A percentile compares a stretch with the other conserved stretches of the same genome.
phyloP scores from a whole-genome alignment of 768 basidiomycete genomes.

The Trichaptum fuscoviolaceum region DNA sequence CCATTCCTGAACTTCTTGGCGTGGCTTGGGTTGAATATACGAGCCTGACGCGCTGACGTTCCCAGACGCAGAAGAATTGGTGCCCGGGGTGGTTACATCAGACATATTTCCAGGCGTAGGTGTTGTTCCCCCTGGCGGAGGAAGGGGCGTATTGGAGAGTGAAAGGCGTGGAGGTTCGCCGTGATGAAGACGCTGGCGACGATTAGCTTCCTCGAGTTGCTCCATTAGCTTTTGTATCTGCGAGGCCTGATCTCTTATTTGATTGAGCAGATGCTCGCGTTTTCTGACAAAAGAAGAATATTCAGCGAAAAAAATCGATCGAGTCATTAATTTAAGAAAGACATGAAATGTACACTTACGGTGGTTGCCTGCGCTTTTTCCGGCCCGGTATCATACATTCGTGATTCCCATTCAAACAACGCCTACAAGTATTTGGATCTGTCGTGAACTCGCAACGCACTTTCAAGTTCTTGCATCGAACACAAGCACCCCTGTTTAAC shows the following conservation, averaged over 20 bases:
- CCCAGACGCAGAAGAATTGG: constrained; percentile 8
- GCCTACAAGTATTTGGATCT: constrained; percentile 69
- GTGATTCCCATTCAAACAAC: constrained; percentile 64
- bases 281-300: constrained; percentile 41
- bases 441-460: constrained; percentile 69
- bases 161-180: constrained; percentile 17
- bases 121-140: constrained; percentile 16
- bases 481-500: constrained; percentile 49
- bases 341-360: constrained; percentile 41
- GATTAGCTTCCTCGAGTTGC: constrained; percentile 49
- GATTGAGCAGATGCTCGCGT: constrained; percentile 71
- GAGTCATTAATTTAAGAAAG: background rate
- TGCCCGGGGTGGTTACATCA: constrained; percentile 17
- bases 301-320: background rate
- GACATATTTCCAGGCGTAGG: constrained; percentile 25
- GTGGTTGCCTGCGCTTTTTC: constrained; percentile 73
- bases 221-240: constrained; percentile 70
- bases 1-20: constrained; percentile 64
- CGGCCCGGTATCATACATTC: constrained; percentile 81
- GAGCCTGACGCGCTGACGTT: constrained; percentile 5
- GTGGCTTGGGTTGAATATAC: constrained; percentile 26
- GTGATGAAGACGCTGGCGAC: constrained; percentile 13
- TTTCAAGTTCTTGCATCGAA: constrained; percentile 60
- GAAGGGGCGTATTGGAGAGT: constrained; percentile 22
- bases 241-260: constrained; percentile 70